Percentiles rank a stretch among this genome's conserved stretches.
phyloP scores from a whole-genome alignment of 768 basidiomycete species.

The Naganishia kalamii region DNA sequence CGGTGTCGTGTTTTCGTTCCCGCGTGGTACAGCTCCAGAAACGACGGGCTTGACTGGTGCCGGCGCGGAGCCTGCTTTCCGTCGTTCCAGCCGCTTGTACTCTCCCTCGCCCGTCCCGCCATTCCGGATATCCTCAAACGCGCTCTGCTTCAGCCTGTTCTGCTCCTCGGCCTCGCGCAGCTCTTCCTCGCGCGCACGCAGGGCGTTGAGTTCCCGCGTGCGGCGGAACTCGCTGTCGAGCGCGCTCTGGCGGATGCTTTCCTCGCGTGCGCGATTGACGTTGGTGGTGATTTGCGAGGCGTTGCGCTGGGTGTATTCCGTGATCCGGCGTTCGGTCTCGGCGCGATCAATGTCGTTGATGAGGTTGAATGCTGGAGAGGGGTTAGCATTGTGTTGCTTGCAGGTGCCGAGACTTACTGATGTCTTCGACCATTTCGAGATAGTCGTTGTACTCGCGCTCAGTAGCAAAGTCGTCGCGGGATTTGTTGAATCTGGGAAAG shows the following conservation, averaged over 20 bases:
- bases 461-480: constrained; percentile 76
- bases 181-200: constrained; percentile 27
- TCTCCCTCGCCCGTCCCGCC: constrained; percentile 9
- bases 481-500: constrained; percentile 77
- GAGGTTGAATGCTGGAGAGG: constrained; percentile 75
- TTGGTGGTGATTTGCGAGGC: constrained; percentile 77
- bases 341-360: constrained; percentile 78
- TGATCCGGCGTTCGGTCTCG: constrained; percentile 76
- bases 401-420: constrained; percentile 53
- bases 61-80: constrained; percentile 28
- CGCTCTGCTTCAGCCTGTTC: constrained; percentile 18
- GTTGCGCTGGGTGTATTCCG: constrained; percentile 70
- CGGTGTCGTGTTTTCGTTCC: constrained; percentile 12
- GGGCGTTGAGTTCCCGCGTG: constrained; percentile 31
- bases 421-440: constrained; percentile 90
- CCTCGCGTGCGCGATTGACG: constrained; percentile 32
- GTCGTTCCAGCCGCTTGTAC: constrained; percentile 30
- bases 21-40: background rate
- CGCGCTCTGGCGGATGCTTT: constrained; percentile 28
- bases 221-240: constrained; percentile 29
- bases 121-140: constrained; percentile 12
- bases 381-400: background rate
- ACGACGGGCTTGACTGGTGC: constrained; percentile 7
- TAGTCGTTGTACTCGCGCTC: constrained; percentile 85
- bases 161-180: constrained; percentile 30